Evolutionary conservation across 2,329 filamentous ascomycete species (phyloP), one percentile per base, ranked within the genome.

Genomic region (Fusarium cyanostomum): DNA sequence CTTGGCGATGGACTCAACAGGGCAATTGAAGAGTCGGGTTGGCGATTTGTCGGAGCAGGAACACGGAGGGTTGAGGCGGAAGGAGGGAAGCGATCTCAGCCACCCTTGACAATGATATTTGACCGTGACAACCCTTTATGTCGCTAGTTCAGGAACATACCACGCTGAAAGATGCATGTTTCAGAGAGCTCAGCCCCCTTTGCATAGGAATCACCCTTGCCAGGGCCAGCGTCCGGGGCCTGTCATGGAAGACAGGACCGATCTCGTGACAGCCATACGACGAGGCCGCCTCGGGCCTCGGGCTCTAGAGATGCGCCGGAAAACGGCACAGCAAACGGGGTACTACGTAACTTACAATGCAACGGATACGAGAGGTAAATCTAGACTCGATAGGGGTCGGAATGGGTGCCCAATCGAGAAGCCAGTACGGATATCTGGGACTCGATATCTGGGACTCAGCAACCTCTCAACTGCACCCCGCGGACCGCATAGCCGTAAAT

Each of bases 151-250:
- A 52, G 48, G 49, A 62, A 41, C 58, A 52, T 58, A 43, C 49
- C 62, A 56, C 31, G n/a, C 34, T 26, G 39, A 54, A 45, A 39
- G 30, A 53, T 62, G 45, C 55, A 69, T 69, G 66, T 69, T 69
- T 68, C 66, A 67, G 64, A 65, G 53, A 65, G 53, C 48, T 67
- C 53, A 55, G 56, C 61, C 62, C 51, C 63, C 44, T 26, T 21
- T 37, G 30, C 21, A 21, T 21, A 6, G 21, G 21, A 21, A 42
- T 53, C 31, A 53, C 49, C 55, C 46, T 41, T 28, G 41, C 46
- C 43, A 55, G 37, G 48, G 46, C 16, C 35, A 15, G 28, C 24
- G 13, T n/a, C n/a, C n/a, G 37, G 30, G 10, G 35, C 41, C 39
- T 35, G 30, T 28, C 27, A 35, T 49, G 61, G 56, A 56, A 56